Evolutionary conservation across 2,329 filamentous ascomycete genomes (phyloP).

Genomic region (Alternaria rosae): DNA sequence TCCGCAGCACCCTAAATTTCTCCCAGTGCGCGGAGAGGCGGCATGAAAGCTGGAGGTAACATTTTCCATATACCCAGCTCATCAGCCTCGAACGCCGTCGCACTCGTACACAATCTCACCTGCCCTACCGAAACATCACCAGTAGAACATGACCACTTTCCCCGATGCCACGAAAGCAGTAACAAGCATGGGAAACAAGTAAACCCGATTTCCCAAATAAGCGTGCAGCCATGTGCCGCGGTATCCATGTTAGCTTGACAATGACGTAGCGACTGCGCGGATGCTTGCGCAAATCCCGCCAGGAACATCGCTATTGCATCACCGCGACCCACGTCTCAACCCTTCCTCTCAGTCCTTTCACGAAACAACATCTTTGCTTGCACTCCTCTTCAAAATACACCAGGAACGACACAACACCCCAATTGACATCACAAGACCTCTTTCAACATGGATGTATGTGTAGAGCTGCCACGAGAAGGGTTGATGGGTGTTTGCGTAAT

Average conservation of each 20-base stretch:
- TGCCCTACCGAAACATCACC: background rate
- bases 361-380: background rate
- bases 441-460: conserved; percentile 14
- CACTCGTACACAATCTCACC: background rate
- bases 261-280: conserved; percentile 13
- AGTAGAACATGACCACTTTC: background rate
- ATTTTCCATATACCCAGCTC: background rate
- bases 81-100: background rate
- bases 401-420: background rate
- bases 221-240: background rate
- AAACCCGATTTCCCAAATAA: conserved; percentile 2
- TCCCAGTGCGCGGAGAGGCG: too few species aligned
- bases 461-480: background rate
- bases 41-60: background rate
- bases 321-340: conserved; percentile 4
- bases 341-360: background rate
- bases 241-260: conserved; percentile 6
- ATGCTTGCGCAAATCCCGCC: conserved; percentile 16
- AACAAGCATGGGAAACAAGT: conserved; percentile 4
- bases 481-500: background rate
- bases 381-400: background rate
- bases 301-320: conserved; percentile 10
- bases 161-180: background rate
- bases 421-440: background rate
- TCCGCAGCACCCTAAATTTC: too few species aligned